Evolutionary conservation across 2,329 filamentous ascomycete species (phyloP).

Genomic region (Botrytis aclada): DNA sequence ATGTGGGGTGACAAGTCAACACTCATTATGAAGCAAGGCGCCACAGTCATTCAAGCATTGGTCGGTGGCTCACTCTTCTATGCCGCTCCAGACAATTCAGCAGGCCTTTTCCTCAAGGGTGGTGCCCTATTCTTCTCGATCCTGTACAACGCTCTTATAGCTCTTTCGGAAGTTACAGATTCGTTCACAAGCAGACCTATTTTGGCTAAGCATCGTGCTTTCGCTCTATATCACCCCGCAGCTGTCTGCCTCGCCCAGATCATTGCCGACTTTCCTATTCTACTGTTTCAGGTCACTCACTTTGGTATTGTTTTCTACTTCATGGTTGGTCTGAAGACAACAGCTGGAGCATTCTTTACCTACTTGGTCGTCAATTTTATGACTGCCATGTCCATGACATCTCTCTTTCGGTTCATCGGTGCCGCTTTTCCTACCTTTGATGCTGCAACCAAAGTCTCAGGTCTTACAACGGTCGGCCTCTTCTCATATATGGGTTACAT

Average conservation of each 20-base stretch:
- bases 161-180: not conserved
- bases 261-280: conserved; percentile 48
- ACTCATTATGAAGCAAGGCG: conserved; percentile 59
- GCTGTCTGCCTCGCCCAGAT: not conserved
- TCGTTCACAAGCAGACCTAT: not conserved
- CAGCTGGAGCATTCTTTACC: conserved; percentile 40
- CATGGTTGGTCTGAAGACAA: conserved; percentile 55
- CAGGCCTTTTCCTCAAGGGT: conserved; percentile 44
- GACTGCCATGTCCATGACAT: conserved; percentile 42
- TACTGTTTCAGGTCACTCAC: conserved; percentile 54
- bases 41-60: conserved; percentile 56
- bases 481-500: conserved; percentile 64
- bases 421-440: conserved; percentile 60
- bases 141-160: not conserved
- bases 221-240: not conserved
- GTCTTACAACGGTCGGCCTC: conserved; percentile 48
- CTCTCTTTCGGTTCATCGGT: conserved; percentile 53
- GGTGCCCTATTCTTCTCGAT: not conserved
- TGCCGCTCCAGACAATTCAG: conserved; percentile 54
- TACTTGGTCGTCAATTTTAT: not conserved
- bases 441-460: conserved; percentile 53
- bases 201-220: not conserved
- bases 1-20: conserved; percentile 62
- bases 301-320: conserved; percentile 62
- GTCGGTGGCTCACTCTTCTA: conserved; percentile 67